Conservation (phyloP, 192 early-diverging fungal genomes). For the Coemansia sp. region DNA sequence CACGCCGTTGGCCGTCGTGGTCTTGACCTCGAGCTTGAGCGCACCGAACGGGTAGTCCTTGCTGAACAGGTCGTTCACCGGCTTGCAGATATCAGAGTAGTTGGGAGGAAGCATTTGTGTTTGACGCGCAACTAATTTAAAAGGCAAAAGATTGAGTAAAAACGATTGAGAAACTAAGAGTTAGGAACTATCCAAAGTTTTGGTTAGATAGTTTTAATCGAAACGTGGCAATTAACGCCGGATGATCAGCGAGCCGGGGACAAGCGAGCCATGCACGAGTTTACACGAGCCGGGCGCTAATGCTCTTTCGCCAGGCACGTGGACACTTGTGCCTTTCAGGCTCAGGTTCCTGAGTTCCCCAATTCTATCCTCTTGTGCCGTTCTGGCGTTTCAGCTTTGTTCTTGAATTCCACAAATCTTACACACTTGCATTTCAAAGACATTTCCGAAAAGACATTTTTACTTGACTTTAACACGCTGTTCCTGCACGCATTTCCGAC, state of each 20-base stretch:
- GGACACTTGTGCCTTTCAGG: not conserved
- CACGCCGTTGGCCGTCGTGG: conserved; percentile 91
- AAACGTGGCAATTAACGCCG: no score
- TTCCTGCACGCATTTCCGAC: not conserved
- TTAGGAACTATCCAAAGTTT: no score
- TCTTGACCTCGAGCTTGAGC: conserved; percentile 97
- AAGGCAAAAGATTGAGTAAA: conserved; percentile 34
- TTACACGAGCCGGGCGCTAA: no score
- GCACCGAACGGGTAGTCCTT: conserved; percentile 96
- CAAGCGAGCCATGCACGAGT: no score
- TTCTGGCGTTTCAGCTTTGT: not conserved
- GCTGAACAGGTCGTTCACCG: conserved; percentile 89
- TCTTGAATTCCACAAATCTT: not conserved
- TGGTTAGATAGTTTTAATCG: no score
- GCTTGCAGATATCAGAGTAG: conserved; percentile 94
- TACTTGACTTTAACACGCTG: not conserved
- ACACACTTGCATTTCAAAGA: not conserved
- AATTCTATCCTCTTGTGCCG: not conserved
- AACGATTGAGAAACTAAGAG: not conserved
- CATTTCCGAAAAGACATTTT: not conserved
- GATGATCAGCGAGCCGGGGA: no score
- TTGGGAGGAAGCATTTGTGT: conserved; percentile 69
- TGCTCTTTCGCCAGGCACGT: not conserved
- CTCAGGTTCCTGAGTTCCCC: not conserved
- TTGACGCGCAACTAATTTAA: conserved; percentile 36